Evolutionary conservation across 2,329 filamentous ascomycete species (phyloP), one percentile per base, ranked within the genome.

Genomic region (Cladosporium velox): DNA sequence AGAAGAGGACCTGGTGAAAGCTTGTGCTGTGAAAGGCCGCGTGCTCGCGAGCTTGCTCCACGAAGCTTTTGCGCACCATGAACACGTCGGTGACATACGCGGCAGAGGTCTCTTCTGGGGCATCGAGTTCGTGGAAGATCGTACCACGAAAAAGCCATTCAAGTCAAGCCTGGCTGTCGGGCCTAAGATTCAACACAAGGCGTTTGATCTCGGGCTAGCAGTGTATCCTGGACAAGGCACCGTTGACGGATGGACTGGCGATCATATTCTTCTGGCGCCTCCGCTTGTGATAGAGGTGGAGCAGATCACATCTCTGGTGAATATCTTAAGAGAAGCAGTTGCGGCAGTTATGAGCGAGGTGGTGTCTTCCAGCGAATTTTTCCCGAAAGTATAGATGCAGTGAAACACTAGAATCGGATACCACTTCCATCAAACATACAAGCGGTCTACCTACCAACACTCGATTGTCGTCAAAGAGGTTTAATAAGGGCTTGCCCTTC

Each of bases 31-130:
- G 2, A 84, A 87, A 77, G 89, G 88, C 0, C 65, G 67, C 2
- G 72, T 79, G 8, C 70, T 89, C 1, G 79, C 78, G n/a, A 67
- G 74, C 7, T 62, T 77, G 11, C 73, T 89, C 2, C 74, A 76
- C 21, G 64, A 76, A 15, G 72, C 72, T 1, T 73, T 88, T 0
- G 79, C 71, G 0, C 65, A 72, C 0, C 80, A 84, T 64, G 76
- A 77, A 0, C 76, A 84, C 69, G 86, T 89, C 0, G 87, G 86
- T 1, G 79, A 88, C 52, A 84, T 89, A 14, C 81, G 87, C 2
- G 87, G 87, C 0, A 76, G 80, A 12, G 87, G 87, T 0, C 74
- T 87, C 2, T 84, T 87, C 69, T 82, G 82, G 79, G 83, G 80
- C 0, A 67, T 84, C 82, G 51, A 59, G 24, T 59, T 41, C 21